Percentiles rank a stretch among this genome's conserved stretches.
These are phyloP conservation scores for Jatropha podagrica DNA, from an alignment of 441 rosid genomes.

Conservation along the genomic window DNA sequence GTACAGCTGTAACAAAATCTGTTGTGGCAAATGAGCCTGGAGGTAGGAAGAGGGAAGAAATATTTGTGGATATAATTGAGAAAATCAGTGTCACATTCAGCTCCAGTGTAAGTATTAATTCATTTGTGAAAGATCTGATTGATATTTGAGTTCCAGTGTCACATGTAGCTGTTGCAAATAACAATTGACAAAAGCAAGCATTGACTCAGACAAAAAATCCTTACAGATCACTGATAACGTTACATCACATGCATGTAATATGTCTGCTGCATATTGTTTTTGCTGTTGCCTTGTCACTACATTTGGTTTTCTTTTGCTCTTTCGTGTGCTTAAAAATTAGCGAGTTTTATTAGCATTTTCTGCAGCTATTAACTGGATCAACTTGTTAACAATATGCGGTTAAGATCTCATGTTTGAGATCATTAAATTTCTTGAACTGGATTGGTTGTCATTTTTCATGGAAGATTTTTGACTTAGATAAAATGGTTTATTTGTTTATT, in stretches of 20 bases:
- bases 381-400: not conserved
- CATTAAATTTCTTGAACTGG: not conserved
- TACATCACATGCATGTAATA: not conserved
- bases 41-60: conserved; percentile 94
- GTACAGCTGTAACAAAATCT: conserved; percentile 93
- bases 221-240: not conserved
- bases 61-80: conserved; percentile 94
- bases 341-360: not conserved
- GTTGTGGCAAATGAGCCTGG: conserved; percentile 98
- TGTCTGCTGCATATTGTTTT: not conserved
- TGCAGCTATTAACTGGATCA: not conserved
- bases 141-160: not conserved
- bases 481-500: not conserved
- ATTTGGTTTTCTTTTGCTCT: not conserved
- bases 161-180: not conserved
- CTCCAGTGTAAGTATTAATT: conserved; percentile 71
- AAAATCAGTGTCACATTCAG: conserved; percentile 98
- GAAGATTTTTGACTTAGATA: not conserved
- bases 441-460: not conserved
- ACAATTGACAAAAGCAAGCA: not conserved
- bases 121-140: not conserved
- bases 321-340: not conserved
- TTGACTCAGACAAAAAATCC: not conserved
- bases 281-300: not conserved
- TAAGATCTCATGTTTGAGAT: not conserved